Base-by-base conservation (phyloP, 2,329 filamentous ascomycete species). In the Ramichloridium luteum region DNA sequence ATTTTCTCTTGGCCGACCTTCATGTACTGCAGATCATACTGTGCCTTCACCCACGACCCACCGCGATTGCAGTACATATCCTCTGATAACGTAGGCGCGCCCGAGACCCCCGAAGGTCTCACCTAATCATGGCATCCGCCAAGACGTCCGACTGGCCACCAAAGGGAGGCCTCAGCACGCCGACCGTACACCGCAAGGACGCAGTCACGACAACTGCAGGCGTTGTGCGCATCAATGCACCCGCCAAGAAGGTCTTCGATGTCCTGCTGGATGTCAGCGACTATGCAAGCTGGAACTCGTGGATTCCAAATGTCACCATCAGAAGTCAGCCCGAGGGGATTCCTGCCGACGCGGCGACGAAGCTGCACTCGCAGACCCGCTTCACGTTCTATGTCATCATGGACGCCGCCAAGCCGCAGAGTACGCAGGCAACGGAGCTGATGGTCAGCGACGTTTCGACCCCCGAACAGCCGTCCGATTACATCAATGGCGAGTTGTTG, bases 221-320 rank as follows among this genome's bases (percentile, higher is more conserved):
- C 11, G 37, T 54, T 25, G 50, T 45, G 17, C 38, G 40, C 20
- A 59, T 62, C 47, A 41, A 48, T 25, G 60, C 59, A 3, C 51
- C 59, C 9, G 49, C 58, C 4, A 40, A 51, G 5, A 35, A 48
- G 4, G 57, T 62, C 38, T 62, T 60, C 53, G 43, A 53, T n/a
- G 47, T 48, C 6, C 43, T 64, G 4, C 54, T 55, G 25, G 47
- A 62, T 39, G 58, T 56, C 17, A 55, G 58, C 16, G 58, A 59
- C 30, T 65, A 59, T 53, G 50, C 54, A 12, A 37, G 48, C 27
- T 65, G 61, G 61, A 64, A 64, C 34, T 47, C 45, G 2, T 65
- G 61, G 40, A 45, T 58, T 2, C 60, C 61, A 1, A 52, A 50
- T 26, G 59, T 59, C 5, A 58, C 51, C 4, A 57, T 65, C 16